These are phyloP conservation scores for Talaromyces sp. DNA, from an alignment of 2,329 filamentous ascomycete genomes.

Conservation along the genomic window DNA sequence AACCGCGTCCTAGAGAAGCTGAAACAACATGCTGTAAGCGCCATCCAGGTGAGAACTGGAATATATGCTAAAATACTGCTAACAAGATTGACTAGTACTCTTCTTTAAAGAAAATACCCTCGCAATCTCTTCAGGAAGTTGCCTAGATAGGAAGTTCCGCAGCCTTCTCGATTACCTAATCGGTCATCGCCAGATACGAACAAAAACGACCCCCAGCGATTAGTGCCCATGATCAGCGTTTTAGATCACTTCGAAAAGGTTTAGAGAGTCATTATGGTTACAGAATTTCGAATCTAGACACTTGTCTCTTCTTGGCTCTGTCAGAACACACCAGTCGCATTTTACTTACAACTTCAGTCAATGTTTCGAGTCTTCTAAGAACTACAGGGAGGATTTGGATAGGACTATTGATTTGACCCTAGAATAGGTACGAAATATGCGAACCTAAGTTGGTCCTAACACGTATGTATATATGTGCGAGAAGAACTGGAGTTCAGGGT, in stretches of 20 bases:
- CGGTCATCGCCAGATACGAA: not conserved
- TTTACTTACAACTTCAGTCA: not conserved
- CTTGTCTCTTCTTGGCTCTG: not conserved
- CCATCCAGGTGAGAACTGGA: not conserved
- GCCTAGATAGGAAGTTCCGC: not conserved
- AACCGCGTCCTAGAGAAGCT: not conserved
- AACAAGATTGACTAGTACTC: not conserved
- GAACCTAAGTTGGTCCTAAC: not conserved
- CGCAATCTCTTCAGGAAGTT: not conserved
- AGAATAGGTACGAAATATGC: not conserved
- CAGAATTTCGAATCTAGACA: not conserved
- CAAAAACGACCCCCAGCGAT: not conserved
- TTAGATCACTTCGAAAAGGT: not conserved
- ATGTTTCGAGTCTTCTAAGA: not conserved
- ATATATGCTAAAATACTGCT: not conserved
- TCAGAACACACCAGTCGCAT: not conserved
- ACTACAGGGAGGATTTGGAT: not conserved
- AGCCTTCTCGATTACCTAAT: not conserved
- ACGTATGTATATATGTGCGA: not conserved
- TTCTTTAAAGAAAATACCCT: not conserved
- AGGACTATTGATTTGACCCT: not conserved
- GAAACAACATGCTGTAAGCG: not conserved
- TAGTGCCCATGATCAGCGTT: not conserved
- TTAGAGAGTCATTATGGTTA: not conserved
- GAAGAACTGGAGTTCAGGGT: no score